Evolutionary conservation across 73 alveolate genomes (phyloP).

Genomic region (Paramecium primaurelia): DNA sequence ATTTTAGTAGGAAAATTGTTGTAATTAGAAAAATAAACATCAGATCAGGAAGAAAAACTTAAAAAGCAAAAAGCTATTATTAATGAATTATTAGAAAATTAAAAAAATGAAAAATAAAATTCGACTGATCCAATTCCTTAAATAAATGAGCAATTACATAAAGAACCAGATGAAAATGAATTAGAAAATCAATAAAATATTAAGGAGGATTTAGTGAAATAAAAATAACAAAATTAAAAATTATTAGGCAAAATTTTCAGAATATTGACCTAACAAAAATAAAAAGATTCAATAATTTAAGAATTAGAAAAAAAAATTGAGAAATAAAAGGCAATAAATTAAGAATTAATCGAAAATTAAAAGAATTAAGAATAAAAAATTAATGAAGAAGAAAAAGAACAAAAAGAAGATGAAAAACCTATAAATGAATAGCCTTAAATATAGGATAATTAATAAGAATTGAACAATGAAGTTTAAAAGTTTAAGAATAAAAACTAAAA

Average conservation of each 20-base stretch:
- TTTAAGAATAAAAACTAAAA: background rate
- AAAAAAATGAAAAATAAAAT: background rate
- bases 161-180: background rate
- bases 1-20: background rate
- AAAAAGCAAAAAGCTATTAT: background rate
- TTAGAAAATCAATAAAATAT: background rate
- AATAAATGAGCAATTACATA: background rate
- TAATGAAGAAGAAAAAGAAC: background rate
- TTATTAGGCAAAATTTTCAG: background rate
- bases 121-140: background rate
- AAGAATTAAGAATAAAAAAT: background rate
- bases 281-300: background rate
- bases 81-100: background rate
- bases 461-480: background rate
- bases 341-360: background rate
- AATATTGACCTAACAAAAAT: background rate
- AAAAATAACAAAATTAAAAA: background rate
- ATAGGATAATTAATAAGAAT: background rate
- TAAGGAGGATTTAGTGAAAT: background rate
- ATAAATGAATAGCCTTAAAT: background rate
- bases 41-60: background rate
- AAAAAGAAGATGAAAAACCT: background rate
- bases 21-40: background rate
- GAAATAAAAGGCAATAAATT: background rate
- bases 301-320: background rate